phyloP scores from a whole-genome alignment of 108 stramenopile genomes.

The Cyclotella choctawhatcheeana region DNA sequence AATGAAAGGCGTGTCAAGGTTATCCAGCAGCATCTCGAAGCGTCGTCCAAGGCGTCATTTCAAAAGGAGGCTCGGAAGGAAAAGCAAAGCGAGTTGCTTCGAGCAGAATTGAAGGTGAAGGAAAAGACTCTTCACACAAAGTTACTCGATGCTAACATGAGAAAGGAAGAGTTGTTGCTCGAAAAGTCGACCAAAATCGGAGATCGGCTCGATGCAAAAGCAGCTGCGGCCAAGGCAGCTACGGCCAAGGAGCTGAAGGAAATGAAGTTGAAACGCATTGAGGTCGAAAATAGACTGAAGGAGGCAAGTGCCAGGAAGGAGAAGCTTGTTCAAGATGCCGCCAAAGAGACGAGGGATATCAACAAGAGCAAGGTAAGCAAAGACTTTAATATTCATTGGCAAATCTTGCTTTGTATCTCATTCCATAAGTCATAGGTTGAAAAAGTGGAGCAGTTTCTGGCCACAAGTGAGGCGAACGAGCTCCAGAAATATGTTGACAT shows the following conservation, averaged over 20 bases:
- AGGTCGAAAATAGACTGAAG: constrained; percentile 28
- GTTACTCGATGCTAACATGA: neutral
- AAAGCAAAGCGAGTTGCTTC: neutral
- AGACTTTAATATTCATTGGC: no score
- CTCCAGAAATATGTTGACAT: neutral
- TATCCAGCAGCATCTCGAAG: constrained; percentile 12
- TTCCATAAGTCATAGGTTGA: neutral
- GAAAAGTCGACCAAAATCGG: constrained; percentile 11
- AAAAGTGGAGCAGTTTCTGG: constrained; percentile 6
- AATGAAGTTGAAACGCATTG: neutral
- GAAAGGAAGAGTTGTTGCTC: constrained; percentile 5
- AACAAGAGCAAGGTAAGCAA: constrained; percentile 11
- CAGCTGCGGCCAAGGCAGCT: constrained; percentile 2
- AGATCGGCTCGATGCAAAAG: neutral
- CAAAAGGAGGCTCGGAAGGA: constrained; percentile 13
- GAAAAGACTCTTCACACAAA: constrained; percentile 12
- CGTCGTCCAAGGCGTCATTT: neutral
- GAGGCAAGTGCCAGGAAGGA: constrained; percentile 14
- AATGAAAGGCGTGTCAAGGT: constrained; percentile 16
- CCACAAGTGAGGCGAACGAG: neutral
- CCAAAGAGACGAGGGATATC: neutral
- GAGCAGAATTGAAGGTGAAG: neutral
- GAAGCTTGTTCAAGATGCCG: constrained; percentile 16
- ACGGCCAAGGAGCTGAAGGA: constrained; percentile 4
- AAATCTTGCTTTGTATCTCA: no score